Evolutionary conservation across 1,284 basidiomycete species (phyloP).

Genomic region (Ustilago curta): DNA sequence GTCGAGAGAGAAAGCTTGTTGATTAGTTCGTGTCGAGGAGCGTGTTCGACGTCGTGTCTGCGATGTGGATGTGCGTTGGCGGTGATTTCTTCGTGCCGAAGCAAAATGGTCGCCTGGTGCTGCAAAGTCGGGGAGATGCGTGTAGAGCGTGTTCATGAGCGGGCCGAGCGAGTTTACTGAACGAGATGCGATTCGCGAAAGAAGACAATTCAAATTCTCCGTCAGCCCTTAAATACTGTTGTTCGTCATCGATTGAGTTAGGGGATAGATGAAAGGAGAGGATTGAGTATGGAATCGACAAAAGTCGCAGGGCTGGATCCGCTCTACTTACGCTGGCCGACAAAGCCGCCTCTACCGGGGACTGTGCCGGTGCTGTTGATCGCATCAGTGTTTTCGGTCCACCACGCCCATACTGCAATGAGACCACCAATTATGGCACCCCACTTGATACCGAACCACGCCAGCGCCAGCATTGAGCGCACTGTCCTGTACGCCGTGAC

Average conservation of each 20-base stretch:
- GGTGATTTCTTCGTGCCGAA: conserved; percentile 11
- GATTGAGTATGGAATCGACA: conserved; percentile 4
- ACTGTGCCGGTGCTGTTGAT: conserved; percentile 40
- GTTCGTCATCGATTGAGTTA: background rate
- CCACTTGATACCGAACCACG: conserved; percentile 61
- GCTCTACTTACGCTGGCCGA: conserved; percentile 40
- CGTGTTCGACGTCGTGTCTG: conserved; percentile 25
- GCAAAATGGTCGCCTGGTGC: conserved; percentile 1
- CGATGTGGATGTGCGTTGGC: conserved; percentile 10
- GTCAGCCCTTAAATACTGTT: conserved; percentile 43
- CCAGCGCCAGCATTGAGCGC: conserved; percentile 42
- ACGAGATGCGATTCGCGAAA: background rate
- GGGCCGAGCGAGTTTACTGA: conserved; percentile 39
- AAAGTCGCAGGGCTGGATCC: background rate
- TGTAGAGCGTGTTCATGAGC: conserved; percentile 43
- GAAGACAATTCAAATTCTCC: background rate
- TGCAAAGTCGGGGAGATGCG: conserved; percentile 33
- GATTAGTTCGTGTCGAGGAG: conserved; percentile 15
- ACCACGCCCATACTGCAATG: conserved; percentile 60
- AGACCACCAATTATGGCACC: conserved; percentile 52
- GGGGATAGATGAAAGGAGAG: background rate
- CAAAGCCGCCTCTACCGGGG: conserved; percentile 23
- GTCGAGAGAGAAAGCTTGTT: conserved; percentile 24
- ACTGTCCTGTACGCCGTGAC: conserved; percentile 55
- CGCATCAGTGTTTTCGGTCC: conserved; percentile 50